A percentile compares a stretch with the other conserved stretches of the same genome.
Conservation (phyloP, 495 filamentous ascomycete genomes). For the Penicillium paxilli region DNA sequence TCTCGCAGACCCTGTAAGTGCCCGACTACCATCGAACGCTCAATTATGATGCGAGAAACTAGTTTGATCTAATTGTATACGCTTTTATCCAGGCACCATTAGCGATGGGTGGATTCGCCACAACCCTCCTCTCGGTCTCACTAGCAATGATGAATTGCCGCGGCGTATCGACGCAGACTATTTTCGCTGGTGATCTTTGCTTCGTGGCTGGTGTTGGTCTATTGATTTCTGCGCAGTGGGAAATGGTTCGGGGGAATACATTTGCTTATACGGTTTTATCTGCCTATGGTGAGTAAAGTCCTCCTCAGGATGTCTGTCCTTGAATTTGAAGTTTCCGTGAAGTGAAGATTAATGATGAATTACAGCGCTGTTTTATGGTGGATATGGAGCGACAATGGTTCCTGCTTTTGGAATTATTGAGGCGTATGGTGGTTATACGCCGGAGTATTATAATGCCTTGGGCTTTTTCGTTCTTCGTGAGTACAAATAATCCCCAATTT, state of each 20-base stretch:
- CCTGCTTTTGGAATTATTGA: constrained; percentile 20
- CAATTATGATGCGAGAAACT: too few species aligned
- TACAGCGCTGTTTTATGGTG: constrained; percentile 22
- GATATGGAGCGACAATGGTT: constrained; percentile 22
- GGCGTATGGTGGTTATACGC: constrained; percentile 21
- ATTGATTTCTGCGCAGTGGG: constrained; percentile 15
- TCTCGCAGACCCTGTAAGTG: background rate
- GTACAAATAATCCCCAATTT: too few species aligned
- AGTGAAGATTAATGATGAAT: background rate
- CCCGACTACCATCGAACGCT: background rate
- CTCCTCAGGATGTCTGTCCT: too few species aligned
- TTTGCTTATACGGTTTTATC: constrained; percentile 14
- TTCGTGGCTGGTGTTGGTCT: constrained; percentile 8
- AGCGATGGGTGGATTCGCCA: constrained; percentile 12
- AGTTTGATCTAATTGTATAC: background rate
- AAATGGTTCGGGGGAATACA: constrained; percentile 14
- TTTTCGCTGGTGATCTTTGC: constrained; percentile 14
- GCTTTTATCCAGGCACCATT: constrained; percentile 3
- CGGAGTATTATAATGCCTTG: constrained; percentile 22
- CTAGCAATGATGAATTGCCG: constrained; percentile 13
- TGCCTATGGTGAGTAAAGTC: constrained; percentile 27
- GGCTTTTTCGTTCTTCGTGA: constrained; percentile 19
- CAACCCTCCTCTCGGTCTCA: constrained; percentile 11
- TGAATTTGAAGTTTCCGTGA: too few species aligned
- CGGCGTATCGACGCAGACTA: constrained; percentile 6